A percentile compares a stretch with the other conserved stretches of the same genome.
phyloP scores from a whole-genome alignment of 352 stramenopile genomes.

The Blastocystis hominis region DNA sequence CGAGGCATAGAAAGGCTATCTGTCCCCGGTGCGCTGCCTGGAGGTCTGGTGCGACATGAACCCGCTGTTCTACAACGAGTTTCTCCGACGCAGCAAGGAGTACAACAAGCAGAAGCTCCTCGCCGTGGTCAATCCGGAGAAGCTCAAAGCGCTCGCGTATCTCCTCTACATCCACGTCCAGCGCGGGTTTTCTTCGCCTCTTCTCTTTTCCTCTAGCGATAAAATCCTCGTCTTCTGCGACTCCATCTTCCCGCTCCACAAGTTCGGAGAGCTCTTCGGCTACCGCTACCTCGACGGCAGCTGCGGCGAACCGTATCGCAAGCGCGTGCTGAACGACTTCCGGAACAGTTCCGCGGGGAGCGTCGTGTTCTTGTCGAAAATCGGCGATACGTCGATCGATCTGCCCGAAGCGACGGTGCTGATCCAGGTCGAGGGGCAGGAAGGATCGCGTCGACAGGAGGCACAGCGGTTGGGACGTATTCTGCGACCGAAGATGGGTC shows the following conservation, averaged over 20 bases:
- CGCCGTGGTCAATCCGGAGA: conserved; percentile 97
- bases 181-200: conserved; percentile 65
- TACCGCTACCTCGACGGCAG: not conserved
- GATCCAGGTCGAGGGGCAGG: conserved; percentile 95
- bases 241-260: conserved; percentile 69
- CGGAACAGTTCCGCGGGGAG: conserved; percentile 71
- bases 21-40: conserved; percentile 92
- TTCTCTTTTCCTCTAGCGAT: conserved; percentile 87
- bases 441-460: conserved; percentile 94
- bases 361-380: conserved; percentile 80
- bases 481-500: conserved; percentile 86
- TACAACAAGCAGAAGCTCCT: conserved; percentile 75
- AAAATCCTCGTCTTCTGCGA: conserved; percentile 75
- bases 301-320: conserved; percentile 66
- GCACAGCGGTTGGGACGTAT: conserved; percentile 97
- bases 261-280: conserved; percentile 68
- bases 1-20: conserved; percentile 67
- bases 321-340: conserved; percentile 75
- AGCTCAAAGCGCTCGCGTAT: conserved; percentile 70
- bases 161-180: conserved; percentile 46
- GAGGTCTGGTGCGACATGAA: conserved; percentile 98
- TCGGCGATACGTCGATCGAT: conserved; percentile 98
- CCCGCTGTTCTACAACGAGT: conserved; percentile 87
- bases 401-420: conserved; percentile 98
- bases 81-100: conserved; percentile 64